These are phyloP conservation scores for Cryptosporidium sp. DNA, from an alignment of 169 alveolate genomes.

Conservation along the genomic window DNA sequence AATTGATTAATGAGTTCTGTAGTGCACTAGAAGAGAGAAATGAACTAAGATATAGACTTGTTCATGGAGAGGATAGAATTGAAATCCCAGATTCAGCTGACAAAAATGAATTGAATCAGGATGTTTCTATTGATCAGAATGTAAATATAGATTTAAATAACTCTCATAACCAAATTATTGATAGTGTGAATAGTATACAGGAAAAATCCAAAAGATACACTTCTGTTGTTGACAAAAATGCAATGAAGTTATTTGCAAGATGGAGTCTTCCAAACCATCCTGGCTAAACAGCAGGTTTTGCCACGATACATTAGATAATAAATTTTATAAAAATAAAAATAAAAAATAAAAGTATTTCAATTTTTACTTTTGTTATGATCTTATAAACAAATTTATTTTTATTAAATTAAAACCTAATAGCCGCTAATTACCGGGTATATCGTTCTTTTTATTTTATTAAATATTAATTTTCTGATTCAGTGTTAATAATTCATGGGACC, in stretches of 20 bases:
- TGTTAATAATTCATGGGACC: conserved; percentile 11
- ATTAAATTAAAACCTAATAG: background rate
- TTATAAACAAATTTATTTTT: too few species aligned
- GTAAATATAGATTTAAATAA: background rate
- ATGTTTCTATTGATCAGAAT: background rate
- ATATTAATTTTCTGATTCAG: background rate
- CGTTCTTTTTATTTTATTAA: background rate
- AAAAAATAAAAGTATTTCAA: background rate
- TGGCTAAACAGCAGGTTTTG: background rate
- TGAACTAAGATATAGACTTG: conserved; percentile 65
- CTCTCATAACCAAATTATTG: background rate
- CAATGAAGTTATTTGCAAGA: conserved; percentile 69
- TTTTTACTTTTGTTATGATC: background rate
- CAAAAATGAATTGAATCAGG: background rate
- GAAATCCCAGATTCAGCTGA: background rate
- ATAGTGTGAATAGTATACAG: background rate
- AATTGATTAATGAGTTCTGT: conserved; percentile 27
- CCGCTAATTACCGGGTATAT: background rate
- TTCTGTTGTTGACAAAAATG: conserved; percentile 46
- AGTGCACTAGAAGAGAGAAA: conserved; percentile 48
- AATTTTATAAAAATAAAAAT: background rate
- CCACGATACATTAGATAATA: background rate
- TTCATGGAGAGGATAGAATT: conserved; percentile 24
- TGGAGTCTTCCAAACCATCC: conserved; percentile 58
- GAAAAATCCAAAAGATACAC: conserved; percentile 28